Evolutionary conservation across 2,329 filamentous ascomycete genomes (phyloP).

Genomic region (Claviceps capensis): DNA sequence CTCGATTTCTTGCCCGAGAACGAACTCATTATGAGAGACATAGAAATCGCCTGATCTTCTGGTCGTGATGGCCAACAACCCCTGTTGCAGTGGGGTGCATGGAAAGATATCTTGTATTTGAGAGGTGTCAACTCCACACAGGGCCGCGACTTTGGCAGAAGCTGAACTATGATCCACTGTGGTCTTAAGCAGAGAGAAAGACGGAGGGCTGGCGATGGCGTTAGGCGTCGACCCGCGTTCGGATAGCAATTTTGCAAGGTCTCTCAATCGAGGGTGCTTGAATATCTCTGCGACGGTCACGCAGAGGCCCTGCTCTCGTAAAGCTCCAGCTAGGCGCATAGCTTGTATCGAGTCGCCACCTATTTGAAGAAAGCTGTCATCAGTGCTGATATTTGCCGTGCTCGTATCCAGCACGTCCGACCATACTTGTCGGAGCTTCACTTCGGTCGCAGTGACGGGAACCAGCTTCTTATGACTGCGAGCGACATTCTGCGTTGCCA

Average conservation of each 20-base stretch:
- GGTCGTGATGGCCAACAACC: slow-evolving; percentile 21
- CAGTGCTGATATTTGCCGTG: not conserved
- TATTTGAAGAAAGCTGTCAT: not conserved
- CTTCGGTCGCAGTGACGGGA: too few relatives aligned
- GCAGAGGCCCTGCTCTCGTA: not conserved
- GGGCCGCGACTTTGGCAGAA: not conserved
- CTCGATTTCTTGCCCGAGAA: slow-evolving; percentile 4
- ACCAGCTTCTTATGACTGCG: too few relatives aligned
- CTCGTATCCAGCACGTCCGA: too few relatives aligned
- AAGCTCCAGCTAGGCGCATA: not conserved
- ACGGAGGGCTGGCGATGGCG: not conserved
- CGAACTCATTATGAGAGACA: slow-evolving; percentile 11
- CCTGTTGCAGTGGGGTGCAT: slow-evolving; percentile 25
- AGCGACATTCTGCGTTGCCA: too few relatives aligned
- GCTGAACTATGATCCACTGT: not conserved
- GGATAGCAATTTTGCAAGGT: not conserved
- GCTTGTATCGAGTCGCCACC: not conserved
- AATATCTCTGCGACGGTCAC: slow-evolving; percentile 9
- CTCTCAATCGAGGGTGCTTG: not conserved
- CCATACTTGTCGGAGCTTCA: too few relatives aligned
- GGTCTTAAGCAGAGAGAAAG: too few relatives aligned
- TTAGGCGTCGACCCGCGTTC: not conserved
- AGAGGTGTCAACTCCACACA: not conserved
- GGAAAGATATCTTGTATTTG: slow-evolving; percentile 9
- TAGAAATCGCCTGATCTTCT: slow-evolving; percentile 19